Conservation (phyloP, 2,329 filamentous ascomycete species). For the Colletotrichum sp. region DNA sequence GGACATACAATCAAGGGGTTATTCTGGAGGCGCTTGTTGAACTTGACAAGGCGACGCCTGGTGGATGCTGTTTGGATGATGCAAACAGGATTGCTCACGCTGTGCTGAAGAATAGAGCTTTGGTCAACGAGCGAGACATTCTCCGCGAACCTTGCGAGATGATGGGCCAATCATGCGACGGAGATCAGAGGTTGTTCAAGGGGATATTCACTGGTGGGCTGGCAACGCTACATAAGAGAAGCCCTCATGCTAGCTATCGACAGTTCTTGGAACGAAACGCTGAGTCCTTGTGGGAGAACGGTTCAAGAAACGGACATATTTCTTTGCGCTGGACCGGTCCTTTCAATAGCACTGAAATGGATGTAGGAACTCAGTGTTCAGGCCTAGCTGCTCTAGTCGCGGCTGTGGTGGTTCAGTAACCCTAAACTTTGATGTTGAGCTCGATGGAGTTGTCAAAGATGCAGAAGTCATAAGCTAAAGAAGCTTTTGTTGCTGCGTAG, state of each 20-base stretch:
- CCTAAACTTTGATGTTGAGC: not conserved
- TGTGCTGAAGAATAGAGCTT: not conserved
- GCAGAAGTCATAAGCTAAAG: not conserved
- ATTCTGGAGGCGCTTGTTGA: not conserved
- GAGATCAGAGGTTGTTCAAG: not conserved
- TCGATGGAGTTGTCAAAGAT: rapidly evolving
- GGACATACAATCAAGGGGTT: not conserved
- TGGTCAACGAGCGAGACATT: not conserved
- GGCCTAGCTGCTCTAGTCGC: not conserved
- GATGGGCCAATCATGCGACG: not conserved
- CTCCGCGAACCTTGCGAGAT: not conserved
- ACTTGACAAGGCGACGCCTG: not conserved
- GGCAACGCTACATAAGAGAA: not conserved
- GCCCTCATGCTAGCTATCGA: not conserved
- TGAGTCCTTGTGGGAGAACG: not conserved
- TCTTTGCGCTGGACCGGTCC: not conserved
- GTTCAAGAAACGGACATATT: not conserved
- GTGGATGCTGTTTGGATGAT: not conserved
- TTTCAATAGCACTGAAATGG: rapidly evolving
- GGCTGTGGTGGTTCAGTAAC: rapidly evolving
- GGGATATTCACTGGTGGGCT: not conserved
- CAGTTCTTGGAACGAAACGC: not conserved
- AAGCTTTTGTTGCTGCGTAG: rapidly evolving
- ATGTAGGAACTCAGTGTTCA: not conserved
- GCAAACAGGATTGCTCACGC: not conserved